Percentiles rank a stretch among this genome's conserved stretches.
Conservation (phyloP, 768 basidiomycete genomes). For the Postia placenta region DNA sequence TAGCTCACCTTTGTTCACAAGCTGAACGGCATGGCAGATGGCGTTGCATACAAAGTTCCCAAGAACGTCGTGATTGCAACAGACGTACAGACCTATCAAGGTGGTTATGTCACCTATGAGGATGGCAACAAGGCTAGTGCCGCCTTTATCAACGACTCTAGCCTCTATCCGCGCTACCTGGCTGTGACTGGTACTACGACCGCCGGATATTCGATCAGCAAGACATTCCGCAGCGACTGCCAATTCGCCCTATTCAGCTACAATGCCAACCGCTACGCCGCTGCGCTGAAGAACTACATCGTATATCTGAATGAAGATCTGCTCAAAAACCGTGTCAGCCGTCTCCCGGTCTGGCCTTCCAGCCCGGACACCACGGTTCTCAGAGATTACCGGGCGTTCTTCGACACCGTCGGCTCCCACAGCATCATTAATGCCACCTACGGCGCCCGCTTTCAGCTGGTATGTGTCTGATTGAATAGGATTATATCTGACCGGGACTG, state of each 20-base stretch:
- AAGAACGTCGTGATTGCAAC: neutral
- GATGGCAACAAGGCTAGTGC: neutral
- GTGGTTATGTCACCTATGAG: neutral
- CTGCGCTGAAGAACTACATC: neutral
- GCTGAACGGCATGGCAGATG: neutral
- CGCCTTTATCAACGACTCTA: neutral
- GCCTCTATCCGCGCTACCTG: neutral
- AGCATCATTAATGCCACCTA: neutral
- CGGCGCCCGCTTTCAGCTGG: neutral
- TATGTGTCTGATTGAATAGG: neutral
- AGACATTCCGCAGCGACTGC: neutral
- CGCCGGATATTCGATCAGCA: neutral
- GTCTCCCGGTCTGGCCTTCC: too few species aligned
- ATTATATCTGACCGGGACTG: neutral
- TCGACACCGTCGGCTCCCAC: neutral
- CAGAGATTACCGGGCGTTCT: neutral
- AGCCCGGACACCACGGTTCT: neutral
- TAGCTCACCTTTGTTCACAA: too few species aligned
- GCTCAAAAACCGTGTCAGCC: neutral
- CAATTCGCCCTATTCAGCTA: neutral
- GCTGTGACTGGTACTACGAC: neutral
- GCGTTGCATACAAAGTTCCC: neutral
- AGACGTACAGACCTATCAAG: neutral
- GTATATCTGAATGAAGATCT: neutral
- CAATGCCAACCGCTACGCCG: neutral